phyloP scores from a whole-genome alignment of 148 eudicot genomes.

The Cornus florida region DNA sequence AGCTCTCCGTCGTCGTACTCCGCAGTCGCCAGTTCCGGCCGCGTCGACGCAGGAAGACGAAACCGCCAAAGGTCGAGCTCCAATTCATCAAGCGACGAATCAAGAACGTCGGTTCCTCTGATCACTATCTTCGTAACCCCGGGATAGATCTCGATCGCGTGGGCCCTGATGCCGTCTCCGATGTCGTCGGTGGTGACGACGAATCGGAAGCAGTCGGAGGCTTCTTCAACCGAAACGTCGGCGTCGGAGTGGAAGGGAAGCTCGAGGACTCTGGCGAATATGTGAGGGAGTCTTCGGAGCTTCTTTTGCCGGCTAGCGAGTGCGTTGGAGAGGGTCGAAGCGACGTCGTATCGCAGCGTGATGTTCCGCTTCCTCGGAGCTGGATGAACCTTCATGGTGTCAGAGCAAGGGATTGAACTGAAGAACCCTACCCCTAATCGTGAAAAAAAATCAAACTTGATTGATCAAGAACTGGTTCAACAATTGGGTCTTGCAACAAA shows the following conservation, averaged over 20 bases:
- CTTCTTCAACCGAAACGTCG: constrained; percentile 65
- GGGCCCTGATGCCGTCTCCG: constrained; percentile 44
- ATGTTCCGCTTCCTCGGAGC: constrained; percentile 49
- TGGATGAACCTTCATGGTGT: constrained; percentile 64
- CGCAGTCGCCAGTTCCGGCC: constrained; percentile 70
- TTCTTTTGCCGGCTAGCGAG: constrained; percentile 48
- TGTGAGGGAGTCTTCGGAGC: constrained; percentile 79
- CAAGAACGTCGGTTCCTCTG: constrained; percentile 25
- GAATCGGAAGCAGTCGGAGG: constrained; percentile 52
- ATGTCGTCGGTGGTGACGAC: constrained; percentile 49
- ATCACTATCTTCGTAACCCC: constrained; percentile 80
- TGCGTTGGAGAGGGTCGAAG: constrained; percentile 22
- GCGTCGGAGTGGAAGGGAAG: constrained; percentile 80
- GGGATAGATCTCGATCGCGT: constrained; percentile 61
- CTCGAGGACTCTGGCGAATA: constrained; percentile 84
- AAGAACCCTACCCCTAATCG: background rate
- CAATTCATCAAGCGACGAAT: constrained; percentile 34
- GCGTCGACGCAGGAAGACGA: constrained; percentile 58
- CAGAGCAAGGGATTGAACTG: background rate
- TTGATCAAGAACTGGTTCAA: background rate
- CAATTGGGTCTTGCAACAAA: background rate
- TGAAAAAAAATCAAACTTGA: background rate
- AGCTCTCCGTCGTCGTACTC: constrained; percentile 56
- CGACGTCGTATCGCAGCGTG: constrained; percentile 44
- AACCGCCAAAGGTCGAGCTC: constrained; percentile 89